Base-by-base conservation (phyloP, 768 basidiomycete species). In the Boletus vinaceobasis region DNA sequence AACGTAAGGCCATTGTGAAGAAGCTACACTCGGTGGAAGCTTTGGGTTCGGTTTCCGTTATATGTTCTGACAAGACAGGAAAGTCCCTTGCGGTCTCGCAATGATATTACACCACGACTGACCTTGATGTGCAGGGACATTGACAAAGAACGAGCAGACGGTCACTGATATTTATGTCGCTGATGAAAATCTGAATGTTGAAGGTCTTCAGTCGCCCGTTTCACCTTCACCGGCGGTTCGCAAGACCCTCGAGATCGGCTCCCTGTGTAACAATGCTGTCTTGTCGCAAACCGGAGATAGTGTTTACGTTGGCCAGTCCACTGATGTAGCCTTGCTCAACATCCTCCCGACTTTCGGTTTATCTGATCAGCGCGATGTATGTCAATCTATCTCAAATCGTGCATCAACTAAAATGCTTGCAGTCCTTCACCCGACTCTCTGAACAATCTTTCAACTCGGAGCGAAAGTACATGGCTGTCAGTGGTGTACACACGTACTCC, bases 51-150 rank as follows among this genome's bases (percentile, higher is more conserved):
- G 92, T 98, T 13, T 93, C 90, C n/a, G 95, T 98, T 9, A 95
- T 98, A 58, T 98, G 95, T 66, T 93, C 93, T 4, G 95, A 98
- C 73, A 98, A 98, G 73, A 98, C 96, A 43, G 94, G 92, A 85
- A 60, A 48, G 79, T 60, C 9, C 9, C 3, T 10, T 21, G 23
- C 2, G 14, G 31, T 10, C 11, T 35, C 8, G 39, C 0, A 17
- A 42, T 13, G 13, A 35, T 26, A 7, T 42, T 42, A 7, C 38
- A 39, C 21, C 29, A 4, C 19, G 23, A 45, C 40, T 57, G 49
- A 60, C 33, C 37, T 50, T 37, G 46, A 33, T 14, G 8, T 52
- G 26, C 51, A 79, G 92, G 94, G 19, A 98, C 95, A 1, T 73
- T 98, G 56, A 98, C 95, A 1, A 93, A 86, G 71, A 98, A 98